Base-by-base conservation (phyloP, 441 rosid genomes). In the Gossypium schwendimanii region DNA sequence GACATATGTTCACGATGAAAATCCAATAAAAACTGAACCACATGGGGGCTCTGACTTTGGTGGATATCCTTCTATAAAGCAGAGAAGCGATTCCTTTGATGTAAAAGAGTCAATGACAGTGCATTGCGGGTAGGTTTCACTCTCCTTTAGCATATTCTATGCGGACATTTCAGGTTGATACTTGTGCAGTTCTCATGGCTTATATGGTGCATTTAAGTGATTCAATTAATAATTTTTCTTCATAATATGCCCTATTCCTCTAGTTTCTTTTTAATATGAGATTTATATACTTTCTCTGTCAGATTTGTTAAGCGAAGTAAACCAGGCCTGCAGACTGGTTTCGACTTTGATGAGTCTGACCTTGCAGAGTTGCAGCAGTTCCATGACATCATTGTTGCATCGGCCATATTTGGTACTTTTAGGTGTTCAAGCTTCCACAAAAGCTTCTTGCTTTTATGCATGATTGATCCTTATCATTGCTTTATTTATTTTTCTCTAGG, bases 21-120 rank as follows among this genome's bases (percentile, higher is more conserved):
- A 71, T 79, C 91, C 89, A 55, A 73, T 78, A n/a, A 87, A 83
- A 78, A 73, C 6, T 69, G 94, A 87, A 80, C 74, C 84, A 21
- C 86, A 84, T 74, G 93, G 91, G 78, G 98, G 94, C 75, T 93
- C 97, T 64, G 90, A 84, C 4, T 93, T 91, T 76, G 94, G 97
- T 78, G 97, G 98, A 58, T 93, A 87, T 77, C 96, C 93, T 81
- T 82, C 96, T 74, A 77, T 91, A 54, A 81, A 77, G 61, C 89
- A 88, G 53, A 84, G 96, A 76, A 83, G 64, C 28, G 84, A 86
- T 72, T 88, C 92, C 33, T 93, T 81, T 72, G 88, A 88, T 69
- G 78, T 91, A 57, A 83, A 75, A 81, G 91, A 88, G 81, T 86
- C 92, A 36, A 93, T 93, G 98, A 81, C 69, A 33, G 85, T 93